Percentiles rank a stretch among this genome's conserved stretches.
phyloP scores from a whole-genome alignment of 306 rosid species.

The Astragalus glycyphyllos region DNA sequence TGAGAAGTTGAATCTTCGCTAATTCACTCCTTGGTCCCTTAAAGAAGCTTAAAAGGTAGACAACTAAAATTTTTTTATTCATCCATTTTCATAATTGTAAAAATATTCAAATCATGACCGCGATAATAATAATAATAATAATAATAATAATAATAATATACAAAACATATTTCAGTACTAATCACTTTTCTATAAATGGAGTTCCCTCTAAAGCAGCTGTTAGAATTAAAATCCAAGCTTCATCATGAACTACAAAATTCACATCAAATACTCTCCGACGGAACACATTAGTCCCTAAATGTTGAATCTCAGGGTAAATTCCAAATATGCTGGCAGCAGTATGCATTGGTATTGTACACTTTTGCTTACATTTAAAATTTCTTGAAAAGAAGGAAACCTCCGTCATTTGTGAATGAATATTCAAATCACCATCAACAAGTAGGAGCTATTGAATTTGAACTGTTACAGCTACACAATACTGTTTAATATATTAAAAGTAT shows the following conservation, averaged over 20 bases:
- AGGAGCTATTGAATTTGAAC: not conserved
- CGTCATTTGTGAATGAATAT: not conserved
- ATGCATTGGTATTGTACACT: not conserved
- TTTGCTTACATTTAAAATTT: not conserved
- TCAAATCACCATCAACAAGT: not conserved
- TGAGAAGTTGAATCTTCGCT: slow-evolving; percentile 5
- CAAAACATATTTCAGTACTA: not conserved
- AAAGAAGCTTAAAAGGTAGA: not conserved
- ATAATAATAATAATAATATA: not conserved
- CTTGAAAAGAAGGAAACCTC: not conserved
- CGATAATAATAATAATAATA: not conserved
- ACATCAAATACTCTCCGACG: slow-evolving; percentile 6
- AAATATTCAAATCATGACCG: not conserved
- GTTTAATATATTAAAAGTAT: slow-evolving; percentile 14
- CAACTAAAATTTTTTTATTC: not conserved
- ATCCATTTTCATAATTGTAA: not conserved
- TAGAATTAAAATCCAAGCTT: slow-evolving; percentile 14
- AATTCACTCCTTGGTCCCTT: slow-evolving; percentile 15
- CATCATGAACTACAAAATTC: slow-evolving; percentile 5
- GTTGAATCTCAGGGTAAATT: slow-evolving; percentile 7
- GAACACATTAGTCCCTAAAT: slow-evolving; percentile 13
- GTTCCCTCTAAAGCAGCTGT: slow-evolving; percentile 16
- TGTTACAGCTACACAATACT: not conserved
- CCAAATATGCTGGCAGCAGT: not conserved
- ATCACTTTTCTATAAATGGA: not conserved